Evolutionary conservation across 352 stramenopile species (phyloP).

Genomic region (Globisporangium apiculatum): DNA sequence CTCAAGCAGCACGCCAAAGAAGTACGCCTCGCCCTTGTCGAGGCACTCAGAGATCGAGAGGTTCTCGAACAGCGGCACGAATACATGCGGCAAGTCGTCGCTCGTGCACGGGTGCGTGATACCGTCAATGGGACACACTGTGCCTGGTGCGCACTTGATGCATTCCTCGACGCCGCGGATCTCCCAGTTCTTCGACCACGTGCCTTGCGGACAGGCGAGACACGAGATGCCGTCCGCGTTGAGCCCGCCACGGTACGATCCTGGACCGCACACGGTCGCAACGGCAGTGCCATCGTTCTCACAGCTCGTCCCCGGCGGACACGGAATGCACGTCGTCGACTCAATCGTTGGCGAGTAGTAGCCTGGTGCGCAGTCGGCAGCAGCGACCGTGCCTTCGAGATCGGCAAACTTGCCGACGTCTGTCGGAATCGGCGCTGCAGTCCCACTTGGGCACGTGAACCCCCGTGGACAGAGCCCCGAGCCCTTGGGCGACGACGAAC

Average conservation of each 20-base stretch:
- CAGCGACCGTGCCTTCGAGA: conserved; percentile 86
- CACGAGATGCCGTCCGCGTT: conserved; percentile 87
- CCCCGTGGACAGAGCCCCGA: conserved; percentile 91
- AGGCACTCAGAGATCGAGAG: conserved; percentile 89
- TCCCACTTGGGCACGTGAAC: conserved; percentile 93
- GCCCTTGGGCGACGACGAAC: conserved; percentile 87
- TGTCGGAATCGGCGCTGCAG: conserved; percentile 90
- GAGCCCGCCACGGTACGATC: conserved; percentile 88
- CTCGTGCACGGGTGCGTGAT: conserved; percentile 92
- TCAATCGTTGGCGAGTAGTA: conserved; percentile 96
- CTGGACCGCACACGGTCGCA: conserved; percentile 89
- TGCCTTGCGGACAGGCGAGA: conserved; percentile 89
- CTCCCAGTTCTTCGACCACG: conserved; percentile 98
- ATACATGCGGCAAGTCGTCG: conserved; percentile 91
- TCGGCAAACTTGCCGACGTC: conserved; percentile 88
- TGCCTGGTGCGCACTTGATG: conserved; percentile 86
- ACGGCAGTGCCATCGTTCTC: conserved; percentile 86
- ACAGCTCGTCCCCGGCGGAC: conserved; percentile 89
- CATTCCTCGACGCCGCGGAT: conserved; percentile 92
- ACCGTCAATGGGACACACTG: conserved; percentile 92
- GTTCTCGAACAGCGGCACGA: conserved; percentile 72
- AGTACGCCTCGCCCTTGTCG: conserved; percentile 75
- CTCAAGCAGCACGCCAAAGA: conserved; percentile 92
- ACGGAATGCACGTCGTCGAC: conserved; percentile 89
- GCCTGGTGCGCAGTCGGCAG: conserved; percentile 90